These are phyloP conservation scores for Cystobasidiaceae sp. DNA, from an alignment of 1,284 basidiomycete genomes.

Conservation along the genomic window DNA sequence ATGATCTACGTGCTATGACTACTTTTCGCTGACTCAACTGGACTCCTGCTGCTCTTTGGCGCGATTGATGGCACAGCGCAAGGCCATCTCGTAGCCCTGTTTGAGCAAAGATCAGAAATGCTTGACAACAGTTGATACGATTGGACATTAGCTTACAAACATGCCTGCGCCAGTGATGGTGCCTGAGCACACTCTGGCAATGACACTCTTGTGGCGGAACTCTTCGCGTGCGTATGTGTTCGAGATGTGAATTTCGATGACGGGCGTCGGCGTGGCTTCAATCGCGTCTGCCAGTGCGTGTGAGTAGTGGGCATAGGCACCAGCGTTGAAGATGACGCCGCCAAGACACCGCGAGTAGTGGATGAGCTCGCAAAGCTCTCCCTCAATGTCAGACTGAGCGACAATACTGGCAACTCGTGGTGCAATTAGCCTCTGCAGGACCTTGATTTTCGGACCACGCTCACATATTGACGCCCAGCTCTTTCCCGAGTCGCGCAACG, in stretches of 20 bases:
- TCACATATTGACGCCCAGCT: constrained; percentile 36
- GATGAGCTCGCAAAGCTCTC: constrained; percentile 33
- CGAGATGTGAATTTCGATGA: constrained; percentile 39
- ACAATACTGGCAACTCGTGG: constrained; percentile 31
- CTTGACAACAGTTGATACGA: not conserved
- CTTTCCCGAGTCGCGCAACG: constrained; percentile 29
- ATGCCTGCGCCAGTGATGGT: constrained; percentile 30
- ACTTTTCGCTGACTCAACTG: not conserved
- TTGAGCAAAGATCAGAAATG: not conserved
- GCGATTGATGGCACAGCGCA: not conserved
- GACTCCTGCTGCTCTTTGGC: not conserved
- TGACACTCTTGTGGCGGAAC: constrained; percentile 37
- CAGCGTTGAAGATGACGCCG: constrained; percentile 37
- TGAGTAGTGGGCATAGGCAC: constrained; percentile 37
- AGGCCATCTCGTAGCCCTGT: not conserved
- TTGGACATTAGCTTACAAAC: not conserved
- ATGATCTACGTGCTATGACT: too few species aligned
- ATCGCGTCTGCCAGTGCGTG: constrained; percentile 39
- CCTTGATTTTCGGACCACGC: constrained; percentile 32
- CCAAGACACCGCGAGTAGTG: constrained; percentile 29
- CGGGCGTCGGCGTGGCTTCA: constrained; percentile 35
- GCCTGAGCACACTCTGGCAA: constrained; percentile 31
- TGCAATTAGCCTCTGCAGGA: constrained; percentile 32
- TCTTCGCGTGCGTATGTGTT: constrained; percentile 37
- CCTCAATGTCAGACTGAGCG: constrained; percentile 39